Evolutionary conservation across 148 eudicot genomes (phyloP).

Genomic region (Amaranthus hypochondriacus): DNA sequence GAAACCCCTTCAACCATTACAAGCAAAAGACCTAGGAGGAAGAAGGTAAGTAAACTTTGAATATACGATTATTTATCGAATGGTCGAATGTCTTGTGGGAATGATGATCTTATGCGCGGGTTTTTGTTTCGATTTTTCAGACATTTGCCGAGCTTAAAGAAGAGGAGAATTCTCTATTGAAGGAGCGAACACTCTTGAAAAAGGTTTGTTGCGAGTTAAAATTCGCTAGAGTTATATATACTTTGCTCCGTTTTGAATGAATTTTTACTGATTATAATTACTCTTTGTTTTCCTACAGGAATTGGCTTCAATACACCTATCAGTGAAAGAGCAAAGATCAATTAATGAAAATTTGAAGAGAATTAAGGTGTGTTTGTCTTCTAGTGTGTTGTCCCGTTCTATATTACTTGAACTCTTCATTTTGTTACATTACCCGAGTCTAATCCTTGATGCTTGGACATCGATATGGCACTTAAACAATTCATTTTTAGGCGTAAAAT

Average conservation of each 20-base stretch:
- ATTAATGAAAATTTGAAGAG: constrained; percentile 51
- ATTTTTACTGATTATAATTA: not conserved
- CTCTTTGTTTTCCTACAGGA: constrained; percentile 32
- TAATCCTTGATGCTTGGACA: too few relatives aligned
- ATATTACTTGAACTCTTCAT: too few relatives aligned
- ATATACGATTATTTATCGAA: not conserved
- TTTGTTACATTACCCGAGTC: too few relatives aligned
- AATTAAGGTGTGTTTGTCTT: constrained; percentile 42
- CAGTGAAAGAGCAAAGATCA: constrained; percentile 39
- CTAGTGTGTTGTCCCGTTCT: not conserved
- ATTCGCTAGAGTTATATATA: not conserved
- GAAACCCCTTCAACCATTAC: constrained; percentile 25
- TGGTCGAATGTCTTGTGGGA: not conserved
- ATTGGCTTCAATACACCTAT: constrained; percentile 36
- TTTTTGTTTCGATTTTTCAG: constrained; percentile 22
- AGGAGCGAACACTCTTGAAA: constrained; percentile 42
- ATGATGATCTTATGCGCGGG: not conserved
- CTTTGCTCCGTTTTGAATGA: not conserved
- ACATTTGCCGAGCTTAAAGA: constrained; percentile 59
- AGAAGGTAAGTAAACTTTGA: constrained; percentile 36
- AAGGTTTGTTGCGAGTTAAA: not conserved
- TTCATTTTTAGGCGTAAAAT: too few relatives aligned
- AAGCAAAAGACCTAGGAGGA: constrained; percentile 45
- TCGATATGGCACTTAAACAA: too few relatives aligned
- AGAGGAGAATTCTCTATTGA: constrained; percentile 45